Evolutionary conservation across 441 rosid genomes (phyloP).

Genomic region (Pelargonium myrrhifolium): DNA sequence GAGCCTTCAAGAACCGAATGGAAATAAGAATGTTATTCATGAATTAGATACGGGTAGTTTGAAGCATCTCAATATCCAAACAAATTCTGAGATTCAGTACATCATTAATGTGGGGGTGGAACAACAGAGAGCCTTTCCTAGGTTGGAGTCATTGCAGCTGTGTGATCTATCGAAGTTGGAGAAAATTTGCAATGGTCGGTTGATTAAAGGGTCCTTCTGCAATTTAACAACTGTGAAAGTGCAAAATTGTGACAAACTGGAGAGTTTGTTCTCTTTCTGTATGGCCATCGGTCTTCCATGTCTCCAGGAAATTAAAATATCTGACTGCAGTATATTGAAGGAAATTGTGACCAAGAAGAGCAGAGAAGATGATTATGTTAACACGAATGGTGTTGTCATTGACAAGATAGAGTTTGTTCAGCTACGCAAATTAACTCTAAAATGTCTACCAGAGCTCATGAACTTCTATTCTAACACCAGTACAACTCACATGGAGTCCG

Average conservation of each 20-base stretch:
- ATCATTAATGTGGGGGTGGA: neutral
- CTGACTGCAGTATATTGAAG: slow-evolving; percentile 1
- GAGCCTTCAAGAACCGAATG: slow-evolving; percentile 15
- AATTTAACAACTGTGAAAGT: slow-evolving; percentile 10
- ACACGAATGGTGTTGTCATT: no score
- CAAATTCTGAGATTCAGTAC: neutral
- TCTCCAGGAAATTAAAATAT: neutral
- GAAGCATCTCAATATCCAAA: slow-evolving; percentile 8
- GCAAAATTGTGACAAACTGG: slow-evolving; percentile 7
- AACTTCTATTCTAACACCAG: no score
- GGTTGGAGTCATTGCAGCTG: slow-evolving; percentile 20
- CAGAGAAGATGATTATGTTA: neutral
- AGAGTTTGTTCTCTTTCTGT: slow-evolving; percentile 10
- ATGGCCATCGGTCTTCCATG: slow-evolving; percentile 5
- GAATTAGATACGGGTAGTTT: slow-evolving; percentile 18
- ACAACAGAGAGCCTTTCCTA: neutral
- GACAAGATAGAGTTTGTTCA: neutral
- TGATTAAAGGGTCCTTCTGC: slow-evolving; percentile 4
- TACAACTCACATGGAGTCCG: no score
- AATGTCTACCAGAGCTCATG: neutral
- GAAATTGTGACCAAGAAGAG: neutral
- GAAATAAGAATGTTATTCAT: slow-evolving; percentile 11
- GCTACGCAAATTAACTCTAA: neutral
- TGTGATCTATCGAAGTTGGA: neutral
- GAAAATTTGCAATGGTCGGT: neutral